Conservation (phyloP, 495 filamentous ascomycete genomes). For the Penicillium robsamsonii region DNA sequence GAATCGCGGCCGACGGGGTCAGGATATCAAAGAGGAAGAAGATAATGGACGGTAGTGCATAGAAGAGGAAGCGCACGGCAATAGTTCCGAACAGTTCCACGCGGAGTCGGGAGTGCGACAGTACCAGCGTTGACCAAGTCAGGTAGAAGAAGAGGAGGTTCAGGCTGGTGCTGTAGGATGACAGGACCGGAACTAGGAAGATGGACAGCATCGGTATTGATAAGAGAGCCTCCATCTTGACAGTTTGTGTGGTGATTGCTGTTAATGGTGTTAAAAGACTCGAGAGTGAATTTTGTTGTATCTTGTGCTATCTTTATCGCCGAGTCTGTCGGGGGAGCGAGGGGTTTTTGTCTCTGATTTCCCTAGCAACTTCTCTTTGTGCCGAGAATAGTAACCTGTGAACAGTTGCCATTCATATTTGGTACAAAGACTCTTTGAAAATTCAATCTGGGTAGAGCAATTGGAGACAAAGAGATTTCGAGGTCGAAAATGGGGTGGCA, state of each 20-base stretch:
- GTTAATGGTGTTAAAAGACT: not conserved
- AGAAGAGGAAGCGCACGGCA: slow-evolving; percentile 67
- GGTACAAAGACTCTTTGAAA: not conserved
- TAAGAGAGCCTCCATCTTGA: slow-evolving; percentile 60
- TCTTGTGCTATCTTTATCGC: not conserved
- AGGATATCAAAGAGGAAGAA: slow-evolving; percentile 73
- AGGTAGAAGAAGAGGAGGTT: slow-evolving; percentile 88
- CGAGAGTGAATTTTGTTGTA: slow-evolving; percentile 2
- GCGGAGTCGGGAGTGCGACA: slow-evolving; percentile 70
- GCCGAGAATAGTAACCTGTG: not conserved
- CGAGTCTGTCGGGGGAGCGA: slow-evolving; percentile 2
- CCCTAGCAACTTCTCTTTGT: not conserved
- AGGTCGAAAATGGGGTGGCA: slow-evolving; percentile 9
- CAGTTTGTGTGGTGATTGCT: not conserved
- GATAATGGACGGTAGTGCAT: slow-evolving; percentile 66
- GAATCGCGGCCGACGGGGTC: slow-evolving; percentile 61
- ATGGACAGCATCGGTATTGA: slow-evolving; percentile 68
- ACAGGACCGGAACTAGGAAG: slow-evolving; percentile 56
- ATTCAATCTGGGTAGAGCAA: not conserved
- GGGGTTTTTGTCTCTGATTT: slow-evolving; percentile 5
- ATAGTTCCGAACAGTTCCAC: slow-evolving; percentile 73
- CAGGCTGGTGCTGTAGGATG: slow-evolving; percentile 69
- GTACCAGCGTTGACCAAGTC: slow-evolving; percentile 82
- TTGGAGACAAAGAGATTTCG: slow-evolving; percentile 8
- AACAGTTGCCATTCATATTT: not conserved